Base-by-base conservation (phyloP, 441 rosid genomes). In the Dalechampia spathulata region DNA sequence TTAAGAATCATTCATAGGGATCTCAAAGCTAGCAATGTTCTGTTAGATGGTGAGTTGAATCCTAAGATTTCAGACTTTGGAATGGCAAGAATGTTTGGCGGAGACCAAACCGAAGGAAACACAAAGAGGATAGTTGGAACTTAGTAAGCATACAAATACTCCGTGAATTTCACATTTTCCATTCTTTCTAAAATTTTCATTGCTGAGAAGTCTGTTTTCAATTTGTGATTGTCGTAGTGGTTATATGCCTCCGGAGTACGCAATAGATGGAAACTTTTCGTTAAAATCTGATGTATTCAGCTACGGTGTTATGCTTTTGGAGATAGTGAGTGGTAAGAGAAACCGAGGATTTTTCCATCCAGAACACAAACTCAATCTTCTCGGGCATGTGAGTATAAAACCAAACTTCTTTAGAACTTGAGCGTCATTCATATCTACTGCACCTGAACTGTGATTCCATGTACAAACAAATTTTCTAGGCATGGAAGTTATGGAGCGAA, bases 1-100 rank as follows among this genome's bases (percentile, higher is more conserved):
- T 72, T 81, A 23, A 64, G 82, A 66, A 81, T 81, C 50, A 85
- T 82, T 59, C 92, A 87, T 52, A 72, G 89, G 52, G 89, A 87
- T 70, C 58, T 82, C 2, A 87, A 87, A 72, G 77, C 75, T 30
- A 52, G 62, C 39, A 72, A 72, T 34, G 68, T 68, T 25, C 65
- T 68, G 16, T 57, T 72, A 12, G 74, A 68, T 52, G 62, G 34
- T 54, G 65, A 64, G 30, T 27, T 61, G 69, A 64, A 61, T 53
- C 69, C 67, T 17, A 75, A 64, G 57, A 65, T 68, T 26, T 64
- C 66, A 15, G 72, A 75, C 36, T 75, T 71, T 28, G 71, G 73
- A 20, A 54, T 51, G 61, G 71, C 73, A 48, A 71, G 70, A 57
- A 66, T 60, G 27, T 74, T 66, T 19, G 64, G 55, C 47, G 66